phyloP scores from a whole-genome alignment of 306 rosid genomes.

The Acacia crassicarpa region DNA sequence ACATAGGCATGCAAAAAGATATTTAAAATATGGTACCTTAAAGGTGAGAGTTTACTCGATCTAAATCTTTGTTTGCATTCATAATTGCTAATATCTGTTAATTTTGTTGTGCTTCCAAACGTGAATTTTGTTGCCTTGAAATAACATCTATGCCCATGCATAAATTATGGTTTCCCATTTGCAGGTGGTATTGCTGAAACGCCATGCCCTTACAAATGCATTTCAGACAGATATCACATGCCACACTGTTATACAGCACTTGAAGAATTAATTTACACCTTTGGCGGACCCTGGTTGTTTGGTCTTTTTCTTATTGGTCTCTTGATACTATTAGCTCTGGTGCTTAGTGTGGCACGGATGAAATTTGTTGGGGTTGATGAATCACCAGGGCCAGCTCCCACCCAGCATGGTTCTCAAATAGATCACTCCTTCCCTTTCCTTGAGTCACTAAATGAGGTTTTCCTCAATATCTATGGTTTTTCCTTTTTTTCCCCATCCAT shows the following conservation, averaged over 20 bases:
- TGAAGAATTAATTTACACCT: slow-evolving; percentile 92
- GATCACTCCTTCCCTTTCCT: slow-evolving; percentile 98
- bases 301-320: slow-evolving; percentile 85
- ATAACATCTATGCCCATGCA: slow-evolving; percentile 4
- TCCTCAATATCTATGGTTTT: slow-evolving; percentile 24
- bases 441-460: slow-evolving; percentile 96
- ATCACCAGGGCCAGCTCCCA: slow-evolving; percentile 87
- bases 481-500: background rate
- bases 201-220: slow-evolving; percentile 90
- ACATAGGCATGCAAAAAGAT: slow-evolving; percentile 5
- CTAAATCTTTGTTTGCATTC: background rate
- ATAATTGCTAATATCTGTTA: background rate
- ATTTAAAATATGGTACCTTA: background rate
- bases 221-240: slow-evolving; percentile 97
- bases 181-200: slow-evolving; percentile 85
- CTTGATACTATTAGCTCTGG: slow-evolving; percentile 85
- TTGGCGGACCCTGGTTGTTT: slow-evolving; percentile 98
- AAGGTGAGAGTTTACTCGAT: background rate
- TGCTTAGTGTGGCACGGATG: slow-evolving; percentile 94
- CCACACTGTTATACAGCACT: slow-evolving; percentile 94
- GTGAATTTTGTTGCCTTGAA: background rate
- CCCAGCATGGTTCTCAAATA: slow-evolving; percentile 96
- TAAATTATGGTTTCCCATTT: slow-evolving; percentile 17
- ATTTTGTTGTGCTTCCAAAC: background rate
- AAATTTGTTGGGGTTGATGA: slow-evolving; percentile 96